phyloP scores from a whole-genome alignment of 768 basidiomycete species.

The Agaricus subrufescens region DNA sequence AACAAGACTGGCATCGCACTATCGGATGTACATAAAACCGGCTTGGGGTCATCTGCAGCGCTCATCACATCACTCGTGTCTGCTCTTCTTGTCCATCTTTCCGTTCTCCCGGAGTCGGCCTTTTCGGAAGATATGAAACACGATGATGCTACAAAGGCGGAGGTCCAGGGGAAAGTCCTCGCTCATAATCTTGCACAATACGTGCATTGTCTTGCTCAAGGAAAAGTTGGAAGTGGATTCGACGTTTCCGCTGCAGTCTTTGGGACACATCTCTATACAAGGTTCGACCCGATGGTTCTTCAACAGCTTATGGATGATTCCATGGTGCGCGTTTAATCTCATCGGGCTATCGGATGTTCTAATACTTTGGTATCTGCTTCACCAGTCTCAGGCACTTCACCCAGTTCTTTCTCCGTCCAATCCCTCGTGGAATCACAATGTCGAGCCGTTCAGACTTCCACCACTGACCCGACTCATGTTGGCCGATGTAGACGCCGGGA shows the following conservation, averaged over 20 bases:
- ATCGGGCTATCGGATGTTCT: neutral
- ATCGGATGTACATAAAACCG: conserved; percentile 92
- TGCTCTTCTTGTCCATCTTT: conserved; percentile 74
- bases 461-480: conserved; percentile 80
- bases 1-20: conserved; percentile 62
- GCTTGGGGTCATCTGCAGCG: conserved; percentile 94
- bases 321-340: conserved; percentile 30
- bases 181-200: conserved; percentile 94
- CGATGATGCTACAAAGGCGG: neutral
- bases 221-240: conserved; percentile 97
- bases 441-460: conserved; percentile 75
- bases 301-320: conserved; percentile 59
- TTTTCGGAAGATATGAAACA: conserved; percentile 43
- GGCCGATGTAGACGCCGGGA: conserved; percentile 95
- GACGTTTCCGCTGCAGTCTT: conserved; percentile 93
- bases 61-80: conserved; percentile 94
- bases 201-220: conserved; percentile 94
- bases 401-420: conserved; percentile 62
- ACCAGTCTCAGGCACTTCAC: conserved; percentile 29
- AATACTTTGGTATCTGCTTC: neutral
- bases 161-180: conserved; percentile 33
- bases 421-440: conserved; percentile 65
- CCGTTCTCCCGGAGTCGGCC: conserved; percentile 48
- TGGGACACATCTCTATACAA: conserved; percentile 89
- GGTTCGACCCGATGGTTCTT: conserved; percentile 75